A percentile compares a stretch with the other conserved stretches of the same genome.
phyloP scores from a whole-genome alignment of 2,329 filamentous ascomycete genomes.

The Ambrosiella xylebori region DNA sequence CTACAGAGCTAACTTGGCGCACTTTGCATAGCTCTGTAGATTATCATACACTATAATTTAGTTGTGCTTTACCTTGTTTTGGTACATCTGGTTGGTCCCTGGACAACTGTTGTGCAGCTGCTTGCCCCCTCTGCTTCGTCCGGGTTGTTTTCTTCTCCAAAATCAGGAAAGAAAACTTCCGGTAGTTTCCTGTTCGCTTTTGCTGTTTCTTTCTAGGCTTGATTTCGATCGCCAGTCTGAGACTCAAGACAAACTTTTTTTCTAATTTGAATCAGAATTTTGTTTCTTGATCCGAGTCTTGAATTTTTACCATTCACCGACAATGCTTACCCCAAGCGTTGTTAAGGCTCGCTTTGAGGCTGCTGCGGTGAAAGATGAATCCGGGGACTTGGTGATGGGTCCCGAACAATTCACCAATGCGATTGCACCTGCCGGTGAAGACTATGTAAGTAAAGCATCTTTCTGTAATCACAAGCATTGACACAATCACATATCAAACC shows the following conservation, averaged over 20 bases:
- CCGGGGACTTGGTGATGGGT: constrained; percentile 64
- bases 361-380: constrained; percentile 58
- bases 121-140: background rate
- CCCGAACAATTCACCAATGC: constrained; percentile 81
- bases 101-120: background rate
- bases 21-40: no score
- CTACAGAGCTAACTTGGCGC: background rate
- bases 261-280: background rate
- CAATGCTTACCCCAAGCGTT: constrained; percentile 7
- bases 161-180: background rate
- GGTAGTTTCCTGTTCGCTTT: background rate
- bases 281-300: background rate
- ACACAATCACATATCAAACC: background rate
- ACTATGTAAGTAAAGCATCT: constrained; percentile 57
- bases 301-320: background rate
- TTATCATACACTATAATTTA: background rate
- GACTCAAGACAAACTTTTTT: background rate
- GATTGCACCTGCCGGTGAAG: constrained; percentile 68
- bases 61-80: background rate
- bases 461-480: background rate
- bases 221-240: background rate
- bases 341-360: constrained; percentile 53
- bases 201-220: background rate
- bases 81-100: background rate
- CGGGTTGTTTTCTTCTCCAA: background rate